Base-by-base conservation (phyloP, 2,329 filamentous ascomycete species). In the Pseudogymnoascus sp. region DNA sequence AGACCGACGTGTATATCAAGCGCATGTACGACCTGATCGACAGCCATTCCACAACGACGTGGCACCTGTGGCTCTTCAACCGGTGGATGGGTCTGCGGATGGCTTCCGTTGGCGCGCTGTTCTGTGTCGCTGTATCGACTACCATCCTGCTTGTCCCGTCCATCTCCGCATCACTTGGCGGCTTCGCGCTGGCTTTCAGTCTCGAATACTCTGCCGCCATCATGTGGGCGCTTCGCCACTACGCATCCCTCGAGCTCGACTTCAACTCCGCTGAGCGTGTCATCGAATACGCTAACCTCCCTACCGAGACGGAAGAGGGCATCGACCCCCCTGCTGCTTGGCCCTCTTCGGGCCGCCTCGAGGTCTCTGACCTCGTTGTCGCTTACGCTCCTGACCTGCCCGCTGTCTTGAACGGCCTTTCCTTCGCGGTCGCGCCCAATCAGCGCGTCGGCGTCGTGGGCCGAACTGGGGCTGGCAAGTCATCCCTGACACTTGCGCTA, bases 251-350 rank as follows among this genome's bases (percentile, higher is more conserved):
- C 18, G 89, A 93, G 71, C 76, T 92, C 3, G 84, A 89, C 69
- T 91, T 92, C 87, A 92, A 92, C 68, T 83, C 88, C 0, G 85
- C 86, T 0, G 89, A 93, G 74, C 80, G 89, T 31, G 84, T 93
- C 27, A 77, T 90, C 4, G 89, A 92, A 71, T 93, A 92, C 71
- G 82, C 85, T 0, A 82, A 86, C 58, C 78, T 92, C 7, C 76
- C 82, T 33, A 90, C 83, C 0, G 89, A 92, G 71, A 79, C 82
- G 18, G 82, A 86, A 45, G 83, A 78, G 10, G 88, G 87, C 10
- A 72, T 74, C 18, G 77, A 80, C 21, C 82, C 87, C 0, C 85
- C 89, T 0, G 86, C 87, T 1, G 83, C 84, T 1, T 94, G 90
- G 90, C 90, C 90, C 0, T 83, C 82, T 0, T 82, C 88, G 65